Evolutionary conservation across 2,329 filamentous ascomycete genomes (phyloP).

Genomic region (Aspergillus sp.): DNA sequence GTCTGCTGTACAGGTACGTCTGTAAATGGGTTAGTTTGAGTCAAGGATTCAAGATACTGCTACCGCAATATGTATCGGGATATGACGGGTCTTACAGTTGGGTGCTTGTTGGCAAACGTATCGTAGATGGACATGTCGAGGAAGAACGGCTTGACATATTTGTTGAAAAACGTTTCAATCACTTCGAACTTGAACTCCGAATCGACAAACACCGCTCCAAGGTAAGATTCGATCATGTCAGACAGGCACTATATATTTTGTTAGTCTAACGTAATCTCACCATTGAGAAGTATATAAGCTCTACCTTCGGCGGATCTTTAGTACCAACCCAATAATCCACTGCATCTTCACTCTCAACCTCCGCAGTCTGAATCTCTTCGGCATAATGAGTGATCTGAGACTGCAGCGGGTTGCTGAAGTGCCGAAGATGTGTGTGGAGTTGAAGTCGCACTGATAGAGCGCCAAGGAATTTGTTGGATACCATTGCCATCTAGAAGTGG

Average conservation of each 20-base stretch:
- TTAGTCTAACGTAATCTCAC: background rate
- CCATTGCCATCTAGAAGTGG: constrained; percentile 72
- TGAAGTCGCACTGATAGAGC: constrained; percentile 70
- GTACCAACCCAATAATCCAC: constrained; percentile 40
- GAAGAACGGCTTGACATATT: constrained; percentile 70
- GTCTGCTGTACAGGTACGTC: constrained; percentile 60
- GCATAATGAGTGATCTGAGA: constrained; percentile 46
- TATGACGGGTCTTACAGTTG: constrained; percentile 45
- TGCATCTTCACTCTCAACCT: constrained; percentile 22
- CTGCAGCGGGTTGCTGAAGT: constrained; percentile 31
- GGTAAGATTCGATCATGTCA: constrained; percentile 81
- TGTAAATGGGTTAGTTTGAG: constrained; percentile 9
- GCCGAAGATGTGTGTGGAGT: constrained; percentile 66
- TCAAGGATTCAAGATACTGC: background rate
- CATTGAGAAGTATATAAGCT: background rate
- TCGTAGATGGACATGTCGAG: constrained; percentile 82
- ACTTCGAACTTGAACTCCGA: constrained; percentile 67
- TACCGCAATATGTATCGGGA: background rate
- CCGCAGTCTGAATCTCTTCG: constrained; percentile 30
- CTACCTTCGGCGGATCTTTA: constrained; percentile 39
- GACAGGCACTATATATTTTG: constrained; percentile 53
- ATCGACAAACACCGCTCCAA: constrained; percentile 90
- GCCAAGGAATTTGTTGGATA: constrained; percentile 88
- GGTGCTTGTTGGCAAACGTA: constrained; percentile 77
- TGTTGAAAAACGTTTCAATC: constrained; percentile 71